These are phyloP conservation scores for Kodamaea sp. DNA, from an alignment of 1,139 yeast species.

Conservation along the genomic window DNA sequence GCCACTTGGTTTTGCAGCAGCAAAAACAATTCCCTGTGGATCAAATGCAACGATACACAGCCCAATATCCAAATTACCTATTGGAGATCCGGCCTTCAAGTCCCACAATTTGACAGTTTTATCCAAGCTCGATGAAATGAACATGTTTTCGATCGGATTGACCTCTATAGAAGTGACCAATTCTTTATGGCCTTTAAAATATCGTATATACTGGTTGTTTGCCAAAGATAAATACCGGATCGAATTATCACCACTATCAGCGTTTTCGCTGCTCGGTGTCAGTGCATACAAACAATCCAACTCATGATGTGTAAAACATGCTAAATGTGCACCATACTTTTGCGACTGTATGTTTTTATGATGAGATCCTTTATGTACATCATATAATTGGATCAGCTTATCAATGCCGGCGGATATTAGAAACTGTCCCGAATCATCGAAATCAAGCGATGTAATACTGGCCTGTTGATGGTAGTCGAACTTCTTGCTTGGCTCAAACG, in stretches of 20 bases:
- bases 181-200: constrained; percentile 82
- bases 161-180: constrained; percentile 71
- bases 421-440: constrained; percentile 80
- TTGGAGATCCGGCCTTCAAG: constrained; percentile 55
- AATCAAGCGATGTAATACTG: constrained; percentile 75
- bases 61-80: constrained; percentile 59
- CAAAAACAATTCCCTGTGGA: constrained; percentile 80
- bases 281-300: constrained; percentile 80
- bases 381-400: constrained; percentile 81
- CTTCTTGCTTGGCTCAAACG: constrained; percentile 55
- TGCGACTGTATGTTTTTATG: constrained; percentile 69
- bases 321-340: constrained; percentile 89
- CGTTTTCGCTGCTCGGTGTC: constrained; percentile 45
- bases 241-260: constrained; percentile 47
- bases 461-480: constrained; percentile 56
- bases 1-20: constrained; percentile 49
- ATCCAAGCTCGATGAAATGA: constrained; percentile 71
- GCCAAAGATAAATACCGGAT: constrained; percentile 72
- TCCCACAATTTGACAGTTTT: constrained; percentile 88
- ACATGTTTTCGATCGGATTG: constrained; percentile 65
- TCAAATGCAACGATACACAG: constrained; percentile 65
- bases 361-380: constrained; percentile 66
- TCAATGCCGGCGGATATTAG: constrained; percentile 77
- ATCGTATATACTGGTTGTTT: constrained; percentile 76
- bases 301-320: constrained; percentile 76